Evolutionary conservation across 371 early-diverging fungal species (phyloP).

Genomic region (Sporodiniella umbellata): DNA sequence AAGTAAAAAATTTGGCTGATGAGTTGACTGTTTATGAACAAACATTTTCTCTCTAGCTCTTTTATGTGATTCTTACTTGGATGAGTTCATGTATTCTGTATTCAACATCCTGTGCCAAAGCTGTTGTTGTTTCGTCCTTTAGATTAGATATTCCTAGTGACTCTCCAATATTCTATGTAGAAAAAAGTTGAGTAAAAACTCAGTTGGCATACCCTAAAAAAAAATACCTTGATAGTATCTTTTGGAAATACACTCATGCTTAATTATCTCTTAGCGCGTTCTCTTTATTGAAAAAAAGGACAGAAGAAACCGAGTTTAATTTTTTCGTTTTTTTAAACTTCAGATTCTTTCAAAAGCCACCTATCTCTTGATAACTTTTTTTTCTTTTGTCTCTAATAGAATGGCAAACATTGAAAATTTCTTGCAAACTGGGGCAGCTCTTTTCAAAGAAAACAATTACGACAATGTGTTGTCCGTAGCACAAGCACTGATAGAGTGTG

Average conservation of each 20-base stretch:
- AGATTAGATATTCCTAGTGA: conserved; percentile 88
- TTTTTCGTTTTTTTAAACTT: too few relatives aligned
- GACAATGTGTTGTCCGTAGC: conserved; percentile 5
- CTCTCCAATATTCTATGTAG: conserved; percentile 78
- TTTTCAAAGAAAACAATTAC: neutral
- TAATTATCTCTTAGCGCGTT: neutral
- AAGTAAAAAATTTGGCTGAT: too few relatives aligned
- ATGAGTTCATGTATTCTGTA: conserved; percentile 96
- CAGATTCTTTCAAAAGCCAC: neutral
- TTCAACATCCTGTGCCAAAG: conserved; percentile 95
- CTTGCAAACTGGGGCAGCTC: neutral
- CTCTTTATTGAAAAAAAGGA: neutral
- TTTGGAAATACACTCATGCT: conserved; percentile 52
- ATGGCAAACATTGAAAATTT: neutral
- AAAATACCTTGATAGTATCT: conserved; percentile 43
- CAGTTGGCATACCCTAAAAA: too few relatives aligned
- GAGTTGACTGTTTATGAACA: too few relatives aligned
- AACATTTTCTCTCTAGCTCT: too few relatives aligned
- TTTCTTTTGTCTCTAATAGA: neutral
- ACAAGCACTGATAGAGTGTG: conserved; percentile 11
- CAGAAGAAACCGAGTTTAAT: neutral
- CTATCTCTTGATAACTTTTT: neutral
- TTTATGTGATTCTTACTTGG: too few relatives aligned
- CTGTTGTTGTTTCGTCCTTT: conserved; percentile 87
- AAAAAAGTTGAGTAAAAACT: too few relatives aligned